These are phyloP conservation scores for Scleroderma citrinum DNA, from an alignment of 768 basidiomycete species.

Conservation along the genomic window DNA sequence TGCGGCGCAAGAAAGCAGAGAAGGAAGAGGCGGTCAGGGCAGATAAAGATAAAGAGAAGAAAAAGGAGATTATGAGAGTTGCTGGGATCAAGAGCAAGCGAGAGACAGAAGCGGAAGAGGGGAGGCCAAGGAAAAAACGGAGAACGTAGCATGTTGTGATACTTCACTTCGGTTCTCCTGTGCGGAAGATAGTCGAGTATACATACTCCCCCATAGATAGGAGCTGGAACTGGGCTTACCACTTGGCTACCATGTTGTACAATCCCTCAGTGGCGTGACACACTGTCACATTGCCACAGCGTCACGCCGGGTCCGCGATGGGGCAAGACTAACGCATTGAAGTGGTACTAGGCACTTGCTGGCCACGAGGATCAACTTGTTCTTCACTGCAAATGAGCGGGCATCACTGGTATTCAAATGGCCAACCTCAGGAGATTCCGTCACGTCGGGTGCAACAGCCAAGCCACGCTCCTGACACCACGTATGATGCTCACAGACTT, in stretches of 20 bases:
- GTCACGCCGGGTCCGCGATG: too few relatives aligned
- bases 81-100: slow-evolving; percentile 70
- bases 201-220: too few relatives aligned
- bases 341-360: too few relatives aligned
- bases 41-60: slow-evolving; percentile 71
- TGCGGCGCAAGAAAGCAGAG: slow-evolving; percentile 64
- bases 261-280: too few relatives aligned
- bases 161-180: not conserved
- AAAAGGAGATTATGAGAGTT: slow-evolving; percentile 68
- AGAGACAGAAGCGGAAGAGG: slow-evolving; percentile 55
- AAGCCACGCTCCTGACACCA: slow-evolving; percentile 38
- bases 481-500: slow-evolving; percentile 62
- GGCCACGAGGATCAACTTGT: slow-evolving; percentile 1
- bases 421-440: slow-evolving; percentile 9
- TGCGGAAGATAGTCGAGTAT: too few relatives aligned
- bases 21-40: slow-evolving; percentile 56
- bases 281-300: too few relatives aligned
- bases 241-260: too few relatives aligned
- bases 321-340: too few relatives aligned
- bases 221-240: too few relatives aligned
- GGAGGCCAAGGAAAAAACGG: slow-evolving; percentile 47
- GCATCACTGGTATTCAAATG: slow-evolving; percentile 23
- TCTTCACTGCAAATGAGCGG: slow-evolving; percentile 17
- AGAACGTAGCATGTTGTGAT: slow-evolving; percentile 33
- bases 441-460: slow-evolving; percentile 9